Conservation (phyloP, 2,329 filamentous ascomycete species). For the Apiospora saccharicola region DNA sequence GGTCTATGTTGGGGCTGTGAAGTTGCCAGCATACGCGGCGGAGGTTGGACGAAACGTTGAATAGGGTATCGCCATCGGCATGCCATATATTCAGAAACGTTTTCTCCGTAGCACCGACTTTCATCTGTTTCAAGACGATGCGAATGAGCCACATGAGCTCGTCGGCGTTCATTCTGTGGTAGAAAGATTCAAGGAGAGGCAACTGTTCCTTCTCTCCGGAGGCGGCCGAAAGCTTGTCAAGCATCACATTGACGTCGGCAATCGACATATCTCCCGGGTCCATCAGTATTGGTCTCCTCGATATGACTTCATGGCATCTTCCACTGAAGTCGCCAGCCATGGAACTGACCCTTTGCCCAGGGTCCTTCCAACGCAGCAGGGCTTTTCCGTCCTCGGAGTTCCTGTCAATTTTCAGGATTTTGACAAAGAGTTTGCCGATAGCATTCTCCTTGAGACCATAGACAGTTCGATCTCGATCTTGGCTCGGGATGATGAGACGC, state of each 20-base stretch:
- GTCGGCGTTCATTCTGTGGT: slow-evolving; percentile 89
- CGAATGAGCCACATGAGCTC: slow-evolving; percentile 95
- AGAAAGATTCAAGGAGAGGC: slow-evolving; percentile 83
- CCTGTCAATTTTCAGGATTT: slow-evolving; percentile 89
- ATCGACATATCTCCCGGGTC: slow-evolving; percentile 82
- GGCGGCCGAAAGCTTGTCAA: slow-evolving; percentile 79
- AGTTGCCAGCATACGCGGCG: slow-evolving; percentile 95
- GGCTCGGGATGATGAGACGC: slow-evolving; percentile 89
- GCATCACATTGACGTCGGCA: slow-evolving; percentile 84
- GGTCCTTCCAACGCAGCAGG: slow-evolving; percentile 91
- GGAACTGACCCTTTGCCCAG: slow-evolving; percentile 69
- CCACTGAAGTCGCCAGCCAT: slow-evolving; percentile 92
- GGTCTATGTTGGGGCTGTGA: slow-evolving; percentile 72
- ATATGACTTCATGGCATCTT: slow-evolving; percentile 85
- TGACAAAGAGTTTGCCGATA: slow-evolving; percentile 90
- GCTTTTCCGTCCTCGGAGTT: slow-evolving; percentile 88
- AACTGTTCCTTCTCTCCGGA: slow-evolving; percentile 85
- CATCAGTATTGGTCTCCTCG: slow-evolving; percentile 80
- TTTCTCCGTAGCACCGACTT: slow-evolving; percentile 81
- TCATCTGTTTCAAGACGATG: slow-evolving; percentile 85
- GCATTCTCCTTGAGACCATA: slow-evolving; percentile 94
- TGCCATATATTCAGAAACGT: slow-evolving; percentile 88
- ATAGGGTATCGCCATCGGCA: slow-evolving; percentile 77
- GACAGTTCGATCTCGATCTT: slow-evolving; percentile 89
- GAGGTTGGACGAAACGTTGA: slow-evolving; percentile 90